A percentile compares a stretch with the other conserved stretches of the same genome.
phyloP scores from a whole-genome alignment of 108 stramenopile species.

The Fistulifera pelliculosa region DNA sequence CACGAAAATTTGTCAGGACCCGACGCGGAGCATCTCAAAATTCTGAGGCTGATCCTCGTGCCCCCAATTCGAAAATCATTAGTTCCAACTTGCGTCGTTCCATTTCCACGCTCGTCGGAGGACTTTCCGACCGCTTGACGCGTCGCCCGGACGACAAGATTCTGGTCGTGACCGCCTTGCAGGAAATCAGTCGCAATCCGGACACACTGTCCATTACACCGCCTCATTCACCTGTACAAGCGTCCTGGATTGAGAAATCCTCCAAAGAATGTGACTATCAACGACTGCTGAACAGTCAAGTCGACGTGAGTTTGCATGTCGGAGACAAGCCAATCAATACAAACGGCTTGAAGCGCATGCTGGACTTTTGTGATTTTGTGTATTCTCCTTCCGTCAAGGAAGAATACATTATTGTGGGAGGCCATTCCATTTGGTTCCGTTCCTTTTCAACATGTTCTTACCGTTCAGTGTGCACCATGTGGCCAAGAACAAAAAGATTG shows the following conservation, averaged over 20 bases:
- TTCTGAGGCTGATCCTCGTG: constrained; percentile 34
- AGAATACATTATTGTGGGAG: constrained; percentile 67
- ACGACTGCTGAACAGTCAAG: constrained; percentile 37
- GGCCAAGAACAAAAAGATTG: constrained; percentile 81
- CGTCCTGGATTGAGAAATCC: constrained; percentile 74
- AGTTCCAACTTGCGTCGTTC: constrained; percentile 80
- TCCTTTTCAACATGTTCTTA: constrained; percentile 78
- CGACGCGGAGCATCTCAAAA: constrained; percentile 21
- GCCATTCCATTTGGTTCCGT: constrained; percentile 88
- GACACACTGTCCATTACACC: constrained; percentile 86
- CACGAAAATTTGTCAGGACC: constrained; percentile 12
- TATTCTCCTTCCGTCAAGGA: constrained; percentile 58
- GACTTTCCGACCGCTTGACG: constrained; percentile 57
- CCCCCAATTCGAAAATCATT: constrained; percentile 54
- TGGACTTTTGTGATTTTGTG: constrained; percentile 65
- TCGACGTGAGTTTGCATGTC: constrained; percentile 61
- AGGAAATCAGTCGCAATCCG: constrained; percentile 86
- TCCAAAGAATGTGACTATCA: constrained; percentile 34
- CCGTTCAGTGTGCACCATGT: constrained; percentile 51
- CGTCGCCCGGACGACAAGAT: constrained; percentile 50
- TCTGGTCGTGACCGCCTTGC: constrained; percentile 62
- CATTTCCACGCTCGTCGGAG: constrained; percentile 74
- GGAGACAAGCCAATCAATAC: constrained; percentile 82
- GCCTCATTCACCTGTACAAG: constrained; percentile 44
- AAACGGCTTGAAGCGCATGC: constrained; percentile 72